These are phyloP conservation scores for Olyra latifolia DNA, from an alignment of 176 grass and related monocot genomes.

Conservation along the genomic window DNA sequence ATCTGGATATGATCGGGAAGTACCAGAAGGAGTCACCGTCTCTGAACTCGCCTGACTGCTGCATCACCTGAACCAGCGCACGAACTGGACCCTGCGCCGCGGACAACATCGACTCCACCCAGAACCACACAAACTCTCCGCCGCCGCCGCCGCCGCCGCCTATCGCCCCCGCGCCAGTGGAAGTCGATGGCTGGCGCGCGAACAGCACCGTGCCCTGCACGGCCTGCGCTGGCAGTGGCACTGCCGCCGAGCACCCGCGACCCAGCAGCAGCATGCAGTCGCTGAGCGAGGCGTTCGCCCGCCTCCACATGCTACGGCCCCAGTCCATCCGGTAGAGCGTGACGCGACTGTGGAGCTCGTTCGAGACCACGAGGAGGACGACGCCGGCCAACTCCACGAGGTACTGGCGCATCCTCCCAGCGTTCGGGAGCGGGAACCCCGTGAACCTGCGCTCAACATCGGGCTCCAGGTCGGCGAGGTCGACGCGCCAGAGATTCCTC, in stretches of 20 bases:
- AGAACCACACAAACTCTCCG: conserved; percentile 27
- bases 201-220: conserved; percentile 26
- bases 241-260: conserved; percentile 44
- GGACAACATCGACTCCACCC: conserved; percentile 32
- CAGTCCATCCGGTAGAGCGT: conserved; percentile 37
- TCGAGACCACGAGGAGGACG: conserved; percentile 46
- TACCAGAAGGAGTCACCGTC: conserved; percentile 52
- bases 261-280: conserved; percentile 44
- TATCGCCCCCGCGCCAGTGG: not conserved
- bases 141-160: too few species aligned
- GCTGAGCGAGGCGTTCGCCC: not conserved
- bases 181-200: conserved; percentile 29
- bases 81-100: not conserved
- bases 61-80: too few species aligned
- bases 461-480: conserved; percentile 33
- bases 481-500: conserved; percentile 41
- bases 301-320: conserved; percentile 21
- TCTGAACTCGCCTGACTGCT: conserved; percentile 5
- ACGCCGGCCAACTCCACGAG: conserved; percentile 36
- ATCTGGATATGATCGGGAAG: conserved; percentile 41
- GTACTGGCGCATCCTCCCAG: conserved; percentile 23
- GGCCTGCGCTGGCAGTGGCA: conserved; percentile 27
- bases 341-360: conserved; percentile 28
- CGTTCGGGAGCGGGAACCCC: conserved; percentile 22
- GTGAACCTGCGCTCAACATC: conserved; percentile 36